Base-by-base conservation (phyloP, 1,284 basidiomycete species). In the Ganoderma boninense region DNA sequence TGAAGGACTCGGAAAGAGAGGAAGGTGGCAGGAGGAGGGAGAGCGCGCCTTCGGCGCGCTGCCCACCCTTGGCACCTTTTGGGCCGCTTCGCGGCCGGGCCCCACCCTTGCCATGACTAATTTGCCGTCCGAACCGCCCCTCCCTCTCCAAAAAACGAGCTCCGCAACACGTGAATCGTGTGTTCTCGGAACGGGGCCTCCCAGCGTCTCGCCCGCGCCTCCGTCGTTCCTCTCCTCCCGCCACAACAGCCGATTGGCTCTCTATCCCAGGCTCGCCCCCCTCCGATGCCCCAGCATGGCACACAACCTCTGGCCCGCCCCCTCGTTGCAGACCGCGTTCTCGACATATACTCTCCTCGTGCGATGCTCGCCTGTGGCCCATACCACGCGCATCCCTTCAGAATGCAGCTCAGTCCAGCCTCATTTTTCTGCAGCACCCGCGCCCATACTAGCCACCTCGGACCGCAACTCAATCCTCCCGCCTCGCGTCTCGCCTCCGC, bases 161-260 rank as follows among this genome's bases (percentile, higher is more conserved):
- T 32, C 59, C 26, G 62, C 68, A 49, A 44, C 69, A 71, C 71
- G 73, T 74, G 73, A 69, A 20, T 67, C 73, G 73, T 72, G 69
- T 68, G 49, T 64, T 69, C 46, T 42, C 73, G 73, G 73, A 74
- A 71, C 73, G 73, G 67, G 54, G 49, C 67, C 67, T 68, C 66
- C 65, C 60, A 32, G 23, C 10, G 49, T 26, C 49, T 52, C 49
- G 49, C 8, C 63, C 72, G 67, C 68, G 35, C 26, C 38, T 52
- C 67, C 66, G 56, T 44, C 46, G 56, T 64, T 61, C 62, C 67
- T 60, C 38, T 38, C 59, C 11, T 4, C 44, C 62, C 46, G 62
- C 62, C 62, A 64, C 43, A 32, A 7, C 29, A 26, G 26, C 64
- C 52, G 38, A 57, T 57, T 57, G 54, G 54, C 35, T 32, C 49